A percentile compares a stretch with the other conserved stretches of the same genome.
Evolutionary conservation across 768 basidiomycete genomes (phyloP).

Genomic region (Glaciozyma antarctica): DNA sequence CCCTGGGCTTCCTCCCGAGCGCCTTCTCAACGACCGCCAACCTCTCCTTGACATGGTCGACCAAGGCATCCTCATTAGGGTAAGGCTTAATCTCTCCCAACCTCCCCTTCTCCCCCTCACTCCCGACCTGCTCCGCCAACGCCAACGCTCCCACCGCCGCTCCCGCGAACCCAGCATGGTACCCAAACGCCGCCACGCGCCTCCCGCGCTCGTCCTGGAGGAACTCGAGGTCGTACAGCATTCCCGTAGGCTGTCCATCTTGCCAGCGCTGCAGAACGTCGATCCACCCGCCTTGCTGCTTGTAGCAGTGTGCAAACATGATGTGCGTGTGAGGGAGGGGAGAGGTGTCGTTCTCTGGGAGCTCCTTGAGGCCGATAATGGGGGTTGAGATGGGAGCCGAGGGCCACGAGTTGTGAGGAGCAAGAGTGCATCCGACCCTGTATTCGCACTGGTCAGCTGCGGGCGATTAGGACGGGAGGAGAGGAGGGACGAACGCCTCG

Average conservation of each 20-base stretch:
- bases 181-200: conserved; percentile 95
- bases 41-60: conserved; percentile 56
- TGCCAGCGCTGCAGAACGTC: conserved; percentile 75
- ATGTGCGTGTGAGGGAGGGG: conserved; percentile 90
- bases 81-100: conserved; percentile 71
- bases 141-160: conserved; percentile 65
- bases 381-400: conserved; percentile 60
- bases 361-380: conserved; percentile 93
- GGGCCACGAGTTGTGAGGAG: conserved; percentile 81
- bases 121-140: conserved; percentile 57
- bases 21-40: conserved; percentile 58
- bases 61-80: conserved; percentile 73
- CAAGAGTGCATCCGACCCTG: conserved; percentile 84
- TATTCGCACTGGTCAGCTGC: background rate
- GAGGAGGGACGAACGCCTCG: conserved; percentile 58
- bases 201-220: conserved; percentile 71
- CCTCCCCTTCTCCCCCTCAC: conserved; percentile 44
- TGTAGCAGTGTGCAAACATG: conserved; percentile 97
- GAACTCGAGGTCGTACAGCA: conserved; percentile 92
- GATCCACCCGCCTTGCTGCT: conserved; percentile 86
- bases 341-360: conserved; percentile 62
- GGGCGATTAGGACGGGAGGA: background rate
- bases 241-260: conserved; percentile 57
- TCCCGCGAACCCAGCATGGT: conserved; percentile 97
- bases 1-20: conserved; percentile 51